phyloP scores from a whole-genome alignment of 805 yeast species.

The Kodamaea fukazawae region DNA sequence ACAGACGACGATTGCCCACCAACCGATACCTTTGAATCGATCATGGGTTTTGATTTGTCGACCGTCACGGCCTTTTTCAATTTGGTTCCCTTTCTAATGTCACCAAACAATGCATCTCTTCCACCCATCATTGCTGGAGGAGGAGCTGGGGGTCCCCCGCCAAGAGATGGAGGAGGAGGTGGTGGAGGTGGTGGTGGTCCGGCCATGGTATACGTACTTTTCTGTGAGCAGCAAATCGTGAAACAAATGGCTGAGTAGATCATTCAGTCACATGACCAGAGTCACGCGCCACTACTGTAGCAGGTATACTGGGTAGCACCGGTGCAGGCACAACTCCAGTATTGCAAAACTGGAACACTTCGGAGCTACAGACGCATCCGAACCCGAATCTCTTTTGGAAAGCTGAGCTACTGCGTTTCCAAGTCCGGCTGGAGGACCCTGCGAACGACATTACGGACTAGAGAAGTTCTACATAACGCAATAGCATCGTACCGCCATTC shows the following conservation, averaged over 20 bases:
- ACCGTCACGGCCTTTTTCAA: constrained; percentile 44
- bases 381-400: no score
- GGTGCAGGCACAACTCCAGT: no score
- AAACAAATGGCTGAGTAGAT: neutral
- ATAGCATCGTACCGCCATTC: no score
- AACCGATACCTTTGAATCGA: constrained; percentile 35
- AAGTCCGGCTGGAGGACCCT: no score
- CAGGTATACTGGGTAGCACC: no score
- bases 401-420: no score
- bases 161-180: constrained; percentile 29
- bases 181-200: constrained; percentile 36
- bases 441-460: no score
- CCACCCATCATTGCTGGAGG: constrained; percentile 21
- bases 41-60: constrained; percentile 54
- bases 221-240: neutral
- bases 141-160: constrained; percentile 18
- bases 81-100: constrained; percentile 61
- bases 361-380: no score
- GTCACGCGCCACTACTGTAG: no score
- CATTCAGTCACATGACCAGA: no score
- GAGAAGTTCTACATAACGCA: no score
- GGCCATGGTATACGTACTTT: constrained; percentile 26
- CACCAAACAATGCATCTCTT: constrained; percentile 62
- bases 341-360: no score
- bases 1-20: constrained; percentile 33